Evolutionary conservation across 768 basidiomycete genomes (phyloP), one percentile per base, ranked within the genome.

Genomic region (Pleurotus citrinopileatus): DNA sequence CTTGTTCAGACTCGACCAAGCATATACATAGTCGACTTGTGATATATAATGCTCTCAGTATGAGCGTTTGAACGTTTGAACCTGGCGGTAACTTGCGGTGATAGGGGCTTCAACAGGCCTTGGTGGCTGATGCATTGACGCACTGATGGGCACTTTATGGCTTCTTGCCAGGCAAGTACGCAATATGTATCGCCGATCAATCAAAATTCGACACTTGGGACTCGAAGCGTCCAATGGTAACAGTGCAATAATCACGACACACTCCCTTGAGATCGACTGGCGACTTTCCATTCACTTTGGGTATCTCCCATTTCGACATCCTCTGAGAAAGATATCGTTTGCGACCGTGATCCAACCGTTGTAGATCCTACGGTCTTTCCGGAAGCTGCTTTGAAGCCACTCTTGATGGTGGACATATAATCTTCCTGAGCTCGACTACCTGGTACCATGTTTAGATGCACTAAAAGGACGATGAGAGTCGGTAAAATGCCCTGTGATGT

Each of bases 361-460:
- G 48, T 51, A 20, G 48, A 51, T 13, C 48, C 48, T n/a, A 36
- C 10, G 7, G 48, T 36, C 19, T 32, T 20, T 4, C 48, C 34
- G 3, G 48, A 22, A n/a, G 29, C 29, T 2, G 48, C 48, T 34
- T 51, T 51, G 48, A 51, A 51, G 9, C 34, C 48, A 37, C 48
- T 51, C 37, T 37, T 17, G 29, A 51, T 38, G 15, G 48, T 51
- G 8, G 29, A 36, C 2, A 51, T 13, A 26, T 51, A 51, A 9
- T 34, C 34, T 36, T 34, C 48, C 19, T 51, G 48, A 19, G 23
- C 29, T 22, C 48, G 48, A n/a, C 29, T 38, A 19, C 48, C 48
- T 10, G 48, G 48, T 13, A 51, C 48, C 48, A 51, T 51, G 12
- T 51, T n/a, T 9, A 51, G 48, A n/a, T 51, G 48, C 17, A 51